Conservation (phyloP, 345 rosid genomes). For the Populus deltoides region DNA sequence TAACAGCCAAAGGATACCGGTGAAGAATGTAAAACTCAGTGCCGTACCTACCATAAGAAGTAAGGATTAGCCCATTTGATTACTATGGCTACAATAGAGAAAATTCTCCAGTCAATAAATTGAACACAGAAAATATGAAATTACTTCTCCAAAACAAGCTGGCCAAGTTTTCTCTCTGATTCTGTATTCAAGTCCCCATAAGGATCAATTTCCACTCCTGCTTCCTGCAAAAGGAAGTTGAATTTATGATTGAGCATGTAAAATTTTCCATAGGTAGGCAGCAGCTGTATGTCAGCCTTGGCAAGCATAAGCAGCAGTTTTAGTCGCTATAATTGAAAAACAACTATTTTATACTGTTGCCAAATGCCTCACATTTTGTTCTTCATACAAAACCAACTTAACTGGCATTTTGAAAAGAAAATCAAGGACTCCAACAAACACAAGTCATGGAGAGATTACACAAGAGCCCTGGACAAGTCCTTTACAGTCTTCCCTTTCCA, state of each 20-base stretch:
- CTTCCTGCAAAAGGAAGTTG: slow-evolving; percentile 48
- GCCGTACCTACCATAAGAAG: slow-evolving; percentile 52
- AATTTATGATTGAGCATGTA: not conserved
- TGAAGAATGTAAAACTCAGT: slow-evolving; percentile 85
- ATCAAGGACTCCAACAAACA: not conserved
- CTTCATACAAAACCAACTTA: not conserved
- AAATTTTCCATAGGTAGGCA: not conserved
- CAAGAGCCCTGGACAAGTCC: too few species aligned
- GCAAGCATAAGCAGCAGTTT: not conserved
- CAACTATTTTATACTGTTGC: not conserved
- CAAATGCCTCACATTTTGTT: not conserved
- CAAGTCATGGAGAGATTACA: too few species aligned
- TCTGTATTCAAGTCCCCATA: slow-evolving; percentile 86
- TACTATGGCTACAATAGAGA: not conserved
- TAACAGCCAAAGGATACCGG: slow-evolving; percentile 73
- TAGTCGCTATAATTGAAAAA: not conserved
- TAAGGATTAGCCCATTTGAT: not conserved
- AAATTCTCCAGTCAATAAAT: not conserved
- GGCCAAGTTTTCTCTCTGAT: slow-evolving; percentile 83
- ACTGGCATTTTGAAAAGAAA: not conserved
- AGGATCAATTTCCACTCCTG: slow-evolving; percentile 85
- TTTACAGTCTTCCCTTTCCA: not conserved
- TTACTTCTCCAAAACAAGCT: slow-evolving; percentile 83
- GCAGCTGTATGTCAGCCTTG: not conserved
- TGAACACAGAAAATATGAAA: not conserved